Base-by-base conservation (phyloP, 2,329 filamentous ascomycete species). In the Neonectria faginata region DNA sequence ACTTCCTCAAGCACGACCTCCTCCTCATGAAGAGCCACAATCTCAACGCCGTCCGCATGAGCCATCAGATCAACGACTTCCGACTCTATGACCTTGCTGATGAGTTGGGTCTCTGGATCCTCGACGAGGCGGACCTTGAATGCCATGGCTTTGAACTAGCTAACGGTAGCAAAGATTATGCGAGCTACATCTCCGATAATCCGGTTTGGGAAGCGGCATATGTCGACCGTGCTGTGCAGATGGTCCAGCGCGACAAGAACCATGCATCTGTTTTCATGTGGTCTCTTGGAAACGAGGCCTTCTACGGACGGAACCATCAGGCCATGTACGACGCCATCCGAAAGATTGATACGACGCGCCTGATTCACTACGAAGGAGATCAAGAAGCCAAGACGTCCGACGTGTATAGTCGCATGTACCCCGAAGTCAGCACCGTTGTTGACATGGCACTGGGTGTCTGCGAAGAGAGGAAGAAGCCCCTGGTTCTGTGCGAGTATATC, bases 271-370 rank as follows among this genome's bases (percentile, higher is more conserved):
- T 92, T 48, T 87, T 92, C 57, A 85, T 91, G 52, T 92, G 90
- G 90, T 89, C 87, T 27, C 79, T 92, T 1, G 90, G 90, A 0
- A 92, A 92, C 70, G 90, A 92, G 73, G 85, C 89, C 0, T 92
- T 91, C 73, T 91, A 90, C 70, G 90, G 90, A 1, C 78, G 80
- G 12, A 92, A 92, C 70, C 88, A 90, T 71, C 81, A 81, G 44
- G 86, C 85, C 67, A 63, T 63, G 60, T 58, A 58, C 41, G 41
- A 48, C n/a, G 45, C 45, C 8, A 48, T 48, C 16, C 45, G 45
- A 25, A 14, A 48, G 22, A 48, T 48, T 29, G 45, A 48, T 25
- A 29, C 45, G 12, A 29, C 45, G 6, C 45, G 45, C 14, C 84
- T 86, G 1, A 81, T 91, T 5, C 89, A 92, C 73, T 91, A 91